These are phyloP conservation scores for Chlamydomonas sp. DNA, from an alignment of 139 green algal species.

Conservation along the genomic window DNA sequence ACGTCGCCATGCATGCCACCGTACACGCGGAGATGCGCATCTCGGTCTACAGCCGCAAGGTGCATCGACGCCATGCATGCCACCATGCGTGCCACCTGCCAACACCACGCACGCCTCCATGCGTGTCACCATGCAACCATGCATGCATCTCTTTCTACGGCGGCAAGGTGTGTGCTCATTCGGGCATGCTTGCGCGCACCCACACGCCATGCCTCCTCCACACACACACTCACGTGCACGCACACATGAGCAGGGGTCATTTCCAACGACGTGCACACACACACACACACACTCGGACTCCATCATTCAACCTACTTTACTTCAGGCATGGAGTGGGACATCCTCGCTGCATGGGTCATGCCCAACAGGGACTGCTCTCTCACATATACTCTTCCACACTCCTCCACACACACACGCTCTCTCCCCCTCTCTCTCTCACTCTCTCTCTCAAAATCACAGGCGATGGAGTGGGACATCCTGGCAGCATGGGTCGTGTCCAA, in stretches of 20 bases:
- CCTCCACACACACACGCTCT: background rate
- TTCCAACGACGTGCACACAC: background rate
- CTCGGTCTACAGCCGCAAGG: conserved; percentile 63
- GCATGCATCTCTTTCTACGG: too few species aligned
- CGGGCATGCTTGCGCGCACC: too few species aligned
- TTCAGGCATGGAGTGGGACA: conserved; percentile 55
- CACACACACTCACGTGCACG: conserved; percentile 52
- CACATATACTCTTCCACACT: background rate
- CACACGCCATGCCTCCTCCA: conserved; percentile 54
- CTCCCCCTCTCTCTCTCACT: background rate
- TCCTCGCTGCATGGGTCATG: conserved; percentile 92
- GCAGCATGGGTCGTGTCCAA: conserved; percentile 95
- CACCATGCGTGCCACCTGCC: conserved; percentile 15
- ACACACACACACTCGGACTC: background rate
- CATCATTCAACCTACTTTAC: background rate
- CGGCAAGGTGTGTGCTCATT: too few species aligned
- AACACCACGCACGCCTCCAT: too few species aligned
- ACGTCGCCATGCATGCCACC: too few species aligned
- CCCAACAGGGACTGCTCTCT: conserved; percentile 82
- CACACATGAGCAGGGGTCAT: background rate
- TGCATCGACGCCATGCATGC: conserved; percentile 61
- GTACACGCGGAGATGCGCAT: conserved; percentile 73
- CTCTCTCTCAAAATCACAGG: background rate
- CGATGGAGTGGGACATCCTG: conserved; percentile 73
- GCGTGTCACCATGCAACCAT: conserved; percentile 41